Base-by-base conservation (phyloP, 2,329 filamentous ascomycete species). In the Colletotrichum zoysiae region DNA sequence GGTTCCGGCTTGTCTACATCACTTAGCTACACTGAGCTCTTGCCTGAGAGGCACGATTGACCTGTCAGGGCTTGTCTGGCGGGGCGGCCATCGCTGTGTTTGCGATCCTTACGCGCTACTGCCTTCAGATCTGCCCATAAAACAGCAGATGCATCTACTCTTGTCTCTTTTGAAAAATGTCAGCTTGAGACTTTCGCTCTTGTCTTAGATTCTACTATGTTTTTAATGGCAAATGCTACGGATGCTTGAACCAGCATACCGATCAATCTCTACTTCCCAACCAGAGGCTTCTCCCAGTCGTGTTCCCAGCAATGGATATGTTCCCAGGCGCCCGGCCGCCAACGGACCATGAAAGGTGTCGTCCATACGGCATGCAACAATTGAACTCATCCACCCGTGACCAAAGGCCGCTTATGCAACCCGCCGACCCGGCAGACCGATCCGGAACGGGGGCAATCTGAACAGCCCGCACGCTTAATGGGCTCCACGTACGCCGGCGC, bases 71-170 rank as follows among this genome's bases (percentile, higher is more conserved):
- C 44, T 9, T 50, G 14, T 35, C 58, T 50, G 18, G 58, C 50
- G 58, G 58, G 30, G 44, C 30, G 33, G 12, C 58, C 26, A 61
- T 18, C 44, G 42, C 42, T 8, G 42, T 44, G 5, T 18, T 16
- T 16, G 14, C 11, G 38, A 42, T 42, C 14, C 40, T 44, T 38
- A 16, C 50, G 44, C 30, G 5, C 33, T 56, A 42, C 42, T 61
- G 59, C 59, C 44, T 61, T 35, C 26, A 61, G 20, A 61, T 50
- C 59, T 38, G 48, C 44, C 59, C 44, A 61, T 44, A 61, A 50
- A 61, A 44, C 42, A 44, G 5, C 38, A 5, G 18, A 1, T 8
- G 42, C 2, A 18, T 44, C 16, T 8, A 7, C 18, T 44, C 42
- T 20, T 20, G 42, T 44, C 18, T 9, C 42, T 20, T 44, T 20